phyloP scores from a whole-genome alignment of 2,329 filamentous ascomycete genomes.

The Calonectria leucothoes region DNA sequence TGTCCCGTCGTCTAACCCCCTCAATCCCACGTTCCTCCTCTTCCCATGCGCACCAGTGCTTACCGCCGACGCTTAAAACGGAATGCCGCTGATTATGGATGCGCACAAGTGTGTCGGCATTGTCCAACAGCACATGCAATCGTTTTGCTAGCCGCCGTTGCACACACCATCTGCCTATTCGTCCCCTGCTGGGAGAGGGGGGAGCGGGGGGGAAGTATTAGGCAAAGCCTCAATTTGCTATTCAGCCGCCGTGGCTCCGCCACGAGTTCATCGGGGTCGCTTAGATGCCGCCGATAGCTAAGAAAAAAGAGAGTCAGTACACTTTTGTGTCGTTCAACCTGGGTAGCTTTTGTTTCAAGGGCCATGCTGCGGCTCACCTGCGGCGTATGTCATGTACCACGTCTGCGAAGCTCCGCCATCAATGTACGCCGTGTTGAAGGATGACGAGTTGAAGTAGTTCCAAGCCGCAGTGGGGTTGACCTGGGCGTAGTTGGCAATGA shows the following conservation, averaged over 20 bases:
- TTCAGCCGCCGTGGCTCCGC: not conserved
- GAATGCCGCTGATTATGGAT: not conserved
- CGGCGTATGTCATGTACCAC: constrained; percentile 86
- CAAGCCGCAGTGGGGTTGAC: constrained; percentile 78
- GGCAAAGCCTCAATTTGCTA: not conserved
- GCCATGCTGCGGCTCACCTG: constrained; percentile 65
- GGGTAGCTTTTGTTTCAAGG: not conserved
- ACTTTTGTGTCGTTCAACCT: not conserved
- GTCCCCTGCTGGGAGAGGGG: too few relatives aligned
- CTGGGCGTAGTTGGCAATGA: constrained; percentile 85
- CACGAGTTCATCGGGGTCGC: not conserved
- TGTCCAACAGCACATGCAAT: not conserved
- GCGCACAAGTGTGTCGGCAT: too few relatives aligned
- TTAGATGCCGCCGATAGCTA: constrained; percentile 37
- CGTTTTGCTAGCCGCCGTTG: not conserved
- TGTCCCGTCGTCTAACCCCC: not conserved
- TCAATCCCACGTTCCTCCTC: not conserved
- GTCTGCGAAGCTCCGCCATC: constrained; percentile 87
- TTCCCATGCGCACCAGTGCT: constrained; percentile 1
- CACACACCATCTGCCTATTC: not conserved
- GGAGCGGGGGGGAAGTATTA: too few relatives aligned
- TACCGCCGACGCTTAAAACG: not conserved
- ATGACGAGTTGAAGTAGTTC: constrained; percentile 76
- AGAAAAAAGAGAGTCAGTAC: constrained; percentile 26
- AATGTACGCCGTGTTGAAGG: constrained; percentile 76